Evolutionary conservation across 768 basidiomycete species (phyloP).

Genomic region (Chalciporus sphaerocephalus): DNA sequence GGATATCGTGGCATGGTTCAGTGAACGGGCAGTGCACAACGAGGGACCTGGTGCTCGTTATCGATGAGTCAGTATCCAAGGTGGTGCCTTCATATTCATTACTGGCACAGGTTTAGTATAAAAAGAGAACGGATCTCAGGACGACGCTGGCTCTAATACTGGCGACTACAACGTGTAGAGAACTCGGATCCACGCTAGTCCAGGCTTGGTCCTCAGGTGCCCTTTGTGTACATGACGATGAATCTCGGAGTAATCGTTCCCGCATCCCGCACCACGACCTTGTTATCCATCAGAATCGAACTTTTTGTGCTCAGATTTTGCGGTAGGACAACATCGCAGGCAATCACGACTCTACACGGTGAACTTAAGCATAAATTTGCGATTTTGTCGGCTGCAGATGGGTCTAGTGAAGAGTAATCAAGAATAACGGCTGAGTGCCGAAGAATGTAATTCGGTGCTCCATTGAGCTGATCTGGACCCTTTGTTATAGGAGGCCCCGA

Average conservation of each 20-base stretch:
- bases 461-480: conserved; percentile 47
- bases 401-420: conserved; percentile 54
- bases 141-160: conserved; percentile 20
- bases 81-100: conserved; percentile 23
- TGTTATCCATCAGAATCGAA: conserved; percentile 43
- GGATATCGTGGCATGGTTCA: conserved; percentile 15
- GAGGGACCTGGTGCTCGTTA: conserved; percentile 20
- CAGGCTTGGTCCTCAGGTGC: conserved; percentile 22
- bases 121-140: conserved; percentile 21
- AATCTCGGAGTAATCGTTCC: conserved; percentile 58
- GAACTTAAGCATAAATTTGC: conserved; percentile 67
- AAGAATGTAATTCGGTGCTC: conserved; percentile 1
- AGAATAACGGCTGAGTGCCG: conserved; percentile 1
- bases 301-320: conserved; percentile 20
- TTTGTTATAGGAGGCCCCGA: conserved; percentile 46
- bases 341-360: conserved; percentile 63
- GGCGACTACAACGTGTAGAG: conserved; percentile 16
- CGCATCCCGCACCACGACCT: conserved; percentile 48
- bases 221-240: conserved; percentile 54
- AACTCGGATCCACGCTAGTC: conserved; percentile 10
- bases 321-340: conserved; percentile 50
- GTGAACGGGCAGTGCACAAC: conserved; percentile 22
- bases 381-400: conserved; percentile 51
- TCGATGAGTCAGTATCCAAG: conserved; percentile 14
- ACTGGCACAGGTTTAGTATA: conserved; percentile 21